Percentiles rank a stretch among this genome's conserved stretches.
These are phyloP conservation scores for Nitzschia sp. DNA, from an alignment of 108 stramenopile species.

Conservation along the genomic window DNA sequence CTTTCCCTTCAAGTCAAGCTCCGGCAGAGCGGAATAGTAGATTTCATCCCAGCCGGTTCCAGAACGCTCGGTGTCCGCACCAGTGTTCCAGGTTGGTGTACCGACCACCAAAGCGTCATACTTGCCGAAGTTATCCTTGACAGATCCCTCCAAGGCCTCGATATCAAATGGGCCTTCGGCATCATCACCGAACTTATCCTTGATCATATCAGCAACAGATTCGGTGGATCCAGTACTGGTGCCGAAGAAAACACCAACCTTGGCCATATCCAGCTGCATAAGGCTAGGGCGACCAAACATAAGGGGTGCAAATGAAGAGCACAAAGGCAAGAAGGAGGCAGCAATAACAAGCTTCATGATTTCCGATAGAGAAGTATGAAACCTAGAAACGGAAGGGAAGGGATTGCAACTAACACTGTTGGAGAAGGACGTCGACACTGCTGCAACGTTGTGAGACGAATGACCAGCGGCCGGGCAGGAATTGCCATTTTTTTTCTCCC, in stretches of 20 bases:
- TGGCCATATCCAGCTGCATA: conserved; percentile 29
- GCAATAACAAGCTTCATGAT: conserved; percentile 11
- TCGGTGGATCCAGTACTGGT: conserved; percentile 79
- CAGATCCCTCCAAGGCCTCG: conserved; percentile 60
- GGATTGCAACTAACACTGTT: too few species aligned
- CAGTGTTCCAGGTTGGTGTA: conserved; percentile 48
- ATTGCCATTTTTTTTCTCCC: too few species aligned
- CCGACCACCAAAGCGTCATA: conserved; percentile 67
- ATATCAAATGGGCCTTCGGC: conserved; percentile 79
- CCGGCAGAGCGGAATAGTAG: conserved; percentile 68
- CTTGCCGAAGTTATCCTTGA: conserved; percentile 59
- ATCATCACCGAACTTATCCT: conserved; percentile 66
- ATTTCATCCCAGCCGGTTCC: conserved; percentile 92
- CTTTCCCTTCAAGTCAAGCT: conserved; percentile 59
- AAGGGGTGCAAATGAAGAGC: conserved; percentile 4
- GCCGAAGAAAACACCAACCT: conserved; percentile 77
- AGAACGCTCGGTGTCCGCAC: conserved; percentile 75
- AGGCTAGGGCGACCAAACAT: background rate
- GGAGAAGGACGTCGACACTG: too few species aligned
- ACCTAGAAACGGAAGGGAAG: too few species aligned
- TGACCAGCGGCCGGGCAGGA: too few species aligned
- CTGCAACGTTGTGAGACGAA: too few species aligned
- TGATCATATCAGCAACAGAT: conserved; percentile 60
- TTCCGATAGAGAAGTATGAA: too few species aligned
- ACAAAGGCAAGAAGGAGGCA: background rate